Evolutionary conservation across 805 yeast genomes (phyloP).

Genomic region (Candida tammaniensis): DNA sequence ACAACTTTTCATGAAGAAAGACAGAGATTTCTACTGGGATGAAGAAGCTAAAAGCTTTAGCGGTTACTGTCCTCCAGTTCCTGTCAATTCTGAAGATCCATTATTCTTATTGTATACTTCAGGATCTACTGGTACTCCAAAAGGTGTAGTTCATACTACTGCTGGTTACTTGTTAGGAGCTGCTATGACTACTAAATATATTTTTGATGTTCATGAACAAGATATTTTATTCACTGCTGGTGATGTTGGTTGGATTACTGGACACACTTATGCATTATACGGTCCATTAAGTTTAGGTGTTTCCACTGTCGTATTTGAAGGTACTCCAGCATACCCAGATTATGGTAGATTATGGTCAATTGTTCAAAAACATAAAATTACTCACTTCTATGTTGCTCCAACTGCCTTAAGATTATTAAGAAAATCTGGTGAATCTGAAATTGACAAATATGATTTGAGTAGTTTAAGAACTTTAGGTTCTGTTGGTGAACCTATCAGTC

Average conservation of each 20-base stretch:
- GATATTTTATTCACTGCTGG: constrained; percentile 84
- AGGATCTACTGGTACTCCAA: constrained; percentile 87
- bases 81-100: constrained; percentile 79
- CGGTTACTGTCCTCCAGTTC: constrained; percentile 69
- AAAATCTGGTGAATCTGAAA: constrained; percentile 66
- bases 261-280: constrained; percentile 79
- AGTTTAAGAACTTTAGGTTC: constrained; percentile 73
- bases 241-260: constrained; percentile 91
- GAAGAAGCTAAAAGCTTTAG: constrained; percentile 64
- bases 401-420: constrained; percentile 76
- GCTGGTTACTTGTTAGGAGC: constrained; percentile 80
- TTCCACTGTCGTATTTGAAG: constrained; percentile 78
- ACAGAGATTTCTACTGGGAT: constrained; percentile 77
- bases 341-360: constrained; percentile 80
- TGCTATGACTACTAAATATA: constrained; percentile 67
- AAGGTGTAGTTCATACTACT: constrained; percentile 80
- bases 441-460: constrained; percentile 58
- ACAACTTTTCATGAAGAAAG: constrained; percentile 46
- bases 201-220: constrained; percentile 71
- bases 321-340: constrained; percentile 84
- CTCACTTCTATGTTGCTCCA: constrained; percentile 83
- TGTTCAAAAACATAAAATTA: constrained; percentile 66
- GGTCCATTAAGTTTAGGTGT: constrained; percentile 79
- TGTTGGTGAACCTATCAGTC: constrained; percentile 84
- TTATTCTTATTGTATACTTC: constrained; percentile 79